Evolutionary conservation across 1,284 basidiomycete genomes (phyloP).

Genomic region (Fistulinella cinereoalba): DNA sequence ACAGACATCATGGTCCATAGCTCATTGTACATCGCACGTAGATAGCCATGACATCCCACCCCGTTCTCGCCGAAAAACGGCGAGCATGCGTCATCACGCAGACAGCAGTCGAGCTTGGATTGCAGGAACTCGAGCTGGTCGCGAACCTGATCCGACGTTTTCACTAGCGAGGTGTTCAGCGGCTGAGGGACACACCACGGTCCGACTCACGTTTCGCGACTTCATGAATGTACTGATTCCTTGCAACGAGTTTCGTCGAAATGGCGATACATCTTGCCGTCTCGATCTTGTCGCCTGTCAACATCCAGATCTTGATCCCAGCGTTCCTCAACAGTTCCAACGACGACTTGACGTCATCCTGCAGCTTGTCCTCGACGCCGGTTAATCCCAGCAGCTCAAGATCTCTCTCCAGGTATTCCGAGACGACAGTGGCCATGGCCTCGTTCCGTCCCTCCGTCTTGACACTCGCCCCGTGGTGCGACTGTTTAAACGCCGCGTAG

Average conservation of each 20-base stretch:
- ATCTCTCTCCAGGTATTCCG: constrained; percentile 95
- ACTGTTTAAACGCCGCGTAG: constrained; percentile 73
- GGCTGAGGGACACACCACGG: background rate
- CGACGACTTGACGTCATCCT: constrained; percentile 97
- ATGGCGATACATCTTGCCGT: constrained; percentile 99
- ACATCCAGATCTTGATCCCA: constrained; percentile 99
- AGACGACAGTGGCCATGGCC: constrained; percentile 74
- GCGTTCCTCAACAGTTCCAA: constrained; percentile 98
- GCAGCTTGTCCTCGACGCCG: constrained; percentile 97
- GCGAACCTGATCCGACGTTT: constrained; percentile 77
- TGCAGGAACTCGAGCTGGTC: constrained; percentile 94
- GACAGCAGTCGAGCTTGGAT: constrained; percentile 92
- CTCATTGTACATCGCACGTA: too few relatives aligned
- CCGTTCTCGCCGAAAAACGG: too few relatives aligned
- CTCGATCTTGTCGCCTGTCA: constrained; percentile 97
- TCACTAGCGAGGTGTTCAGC: constrained; percentile 53
- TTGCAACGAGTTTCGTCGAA: constrained; percentile 93
- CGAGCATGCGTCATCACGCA: too few relatives aligned
- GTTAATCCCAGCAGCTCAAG: constrained; percentile 93
- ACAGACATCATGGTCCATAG: too few relatives aligned
- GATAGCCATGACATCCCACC: too few relatives aligned
- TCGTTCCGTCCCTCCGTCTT: constrained; percentile 78
- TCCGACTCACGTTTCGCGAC: constrained; percentile 79
- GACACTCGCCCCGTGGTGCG: constrained; percentile 79
- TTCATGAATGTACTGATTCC: constrained; percentile 98